Conservation (phyloP, 179 eudicot genomes). For the Amaranthus tricolor region DNA sequence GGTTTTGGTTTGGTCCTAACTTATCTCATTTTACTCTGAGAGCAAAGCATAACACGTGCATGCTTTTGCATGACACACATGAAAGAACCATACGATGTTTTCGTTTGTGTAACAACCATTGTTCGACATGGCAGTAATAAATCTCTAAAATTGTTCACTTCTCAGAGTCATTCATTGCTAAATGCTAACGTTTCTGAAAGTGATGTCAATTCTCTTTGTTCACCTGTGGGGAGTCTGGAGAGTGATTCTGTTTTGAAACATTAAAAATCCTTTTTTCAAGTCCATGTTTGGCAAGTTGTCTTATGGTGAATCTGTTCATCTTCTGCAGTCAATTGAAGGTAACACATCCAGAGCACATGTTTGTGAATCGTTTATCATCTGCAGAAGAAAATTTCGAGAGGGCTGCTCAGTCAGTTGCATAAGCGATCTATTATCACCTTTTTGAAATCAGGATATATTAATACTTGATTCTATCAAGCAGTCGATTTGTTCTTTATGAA, state of each 20-base stretch:
- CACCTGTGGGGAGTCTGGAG: neutral
- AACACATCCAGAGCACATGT: constrained; percentile 75
- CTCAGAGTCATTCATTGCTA: neutral
- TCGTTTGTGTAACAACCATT: too few relatives aligned
- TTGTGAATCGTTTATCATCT: constrained; percentile 59
- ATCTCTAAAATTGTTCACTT: neutral
- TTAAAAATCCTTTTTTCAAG: neutral
- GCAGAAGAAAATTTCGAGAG: constrained; percentile 89
- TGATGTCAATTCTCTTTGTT: neutral
- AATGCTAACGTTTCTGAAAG: neutral
- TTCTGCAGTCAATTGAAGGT: constrained; percentile 77
- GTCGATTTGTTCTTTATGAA: neutral
- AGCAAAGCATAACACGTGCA: neutral
- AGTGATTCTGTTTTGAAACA: neutral
- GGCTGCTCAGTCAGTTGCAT: constrained; percentile 70
- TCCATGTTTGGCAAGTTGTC: neutral
- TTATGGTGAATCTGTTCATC: neutral
- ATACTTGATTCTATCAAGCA: neutral
- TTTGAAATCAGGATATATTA: neutral
- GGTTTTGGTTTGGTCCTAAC: neutral
- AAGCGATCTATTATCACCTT: constrained; percentile 15
- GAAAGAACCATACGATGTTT: neutral
- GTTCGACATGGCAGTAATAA: too few relatives aligned
- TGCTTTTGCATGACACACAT: neutral
- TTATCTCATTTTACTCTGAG: neutral